Evolutionary conservation across 208 protist species (phyloP), one percentile per base, ranked within the genome.

Genomic region (Acanthamoeba polyphaga): DNA sequence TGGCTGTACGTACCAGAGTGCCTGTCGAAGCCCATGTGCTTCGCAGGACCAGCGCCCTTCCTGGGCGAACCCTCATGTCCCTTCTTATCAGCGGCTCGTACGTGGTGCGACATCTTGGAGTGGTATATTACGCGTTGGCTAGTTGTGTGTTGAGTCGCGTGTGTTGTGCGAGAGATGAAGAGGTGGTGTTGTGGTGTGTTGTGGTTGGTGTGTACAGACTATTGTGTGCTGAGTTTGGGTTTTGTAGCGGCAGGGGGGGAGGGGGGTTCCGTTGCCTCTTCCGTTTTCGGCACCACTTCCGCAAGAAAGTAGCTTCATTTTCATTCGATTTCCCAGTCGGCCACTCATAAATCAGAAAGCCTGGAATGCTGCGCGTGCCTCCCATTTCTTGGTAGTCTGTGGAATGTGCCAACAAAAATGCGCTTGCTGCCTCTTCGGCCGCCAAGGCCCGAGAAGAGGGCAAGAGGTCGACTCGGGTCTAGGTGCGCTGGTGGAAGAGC

Each of bases 401-500:
- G 53, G 53, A 58, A 58, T 58, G 53, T 58, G 53, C 17, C 10
- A 49, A 49, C 9, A 49, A 49, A 49, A 49, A 49, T 49, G 53
- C 3, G 53, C 3, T 2, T 8, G 12, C 4, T 1, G 43, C 43
- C 43, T 46, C 43, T 4, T 46, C 4, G 3, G 43, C 1, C 43
- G 43, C 43, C 43, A 46, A 46, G 43, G 43, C 55, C n/a, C n/a
- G n/a, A n/a, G n/a, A n/a, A n/a, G n/a, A n/a, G n/a, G n/a, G 22
- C 60, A 17, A 66, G 6, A 17, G 60, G 10, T 7, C 10, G 60
- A 5, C 60, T 7, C 60, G 53, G 4, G 24, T 34, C 22, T 70
- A 95, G 94, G 93, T 91, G 66, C 49, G 46, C 17, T 92, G 51
- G n/a, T 80, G 22, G 93, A 91, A 95, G 53, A 92, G 93, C 93